phyloP scores from a whole-genome alignment of 2,329 filamentous ascomycete genomes.

The Aspergillus brasiliensis region DNA sequence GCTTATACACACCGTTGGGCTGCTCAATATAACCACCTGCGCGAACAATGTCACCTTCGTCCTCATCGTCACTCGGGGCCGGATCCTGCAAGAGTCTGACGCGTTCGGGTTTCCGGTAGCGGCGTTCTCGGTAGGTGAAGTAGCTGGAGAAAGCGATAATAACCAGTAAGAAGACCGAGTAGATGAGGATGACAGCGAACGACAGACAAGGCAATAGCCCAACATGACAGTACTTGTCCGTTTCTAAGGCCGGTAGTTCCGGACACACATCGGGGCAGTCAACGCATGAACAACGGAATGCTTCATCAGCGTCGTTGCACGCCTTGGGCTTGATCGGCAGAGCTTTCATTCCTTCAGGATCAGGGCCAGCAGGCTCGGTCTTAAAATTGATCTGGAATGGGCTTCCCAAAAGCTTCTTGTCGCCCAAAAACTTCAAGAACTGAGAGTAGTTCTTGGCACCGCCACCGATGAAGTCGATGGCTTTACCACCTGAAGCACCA shows the following conservation, averaged over 20 bases:
- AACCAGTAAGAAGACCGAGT: slow-evolving; percentile 72
- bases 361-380: slow-evolving; percentile 60
- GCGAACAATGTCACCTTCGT: slow-evolving; percentile 82
- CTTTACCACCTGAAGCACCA: slow-evolving; percentile 86
- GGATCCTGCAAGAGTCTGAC: slow-evolving; percentile 85
- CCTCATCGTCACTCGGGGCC: slow-evolving; percentile 84
- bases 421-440: slow-evolving; percentile 87
- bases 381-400: slow-evolving; percentile 96
- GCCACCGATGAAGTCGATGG: slow-evolving; percentile 94
- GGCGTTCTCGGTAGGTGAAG: slow-evolving; percentile 72
- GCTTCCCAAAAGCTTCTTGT: slow-evolving; percentile 86
- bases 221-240: slow-evolving; percentile 74
- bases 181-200: slow-evolving; percentile 86
- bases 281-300: slow-evolving; percentile 87
- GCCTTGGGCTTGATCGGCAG: slow-evolving; percentile 73
- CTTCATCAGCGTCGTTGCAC: slow-evolving; percentile 85
- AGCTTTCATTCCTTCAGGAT: slow-evolving; percentile 70
- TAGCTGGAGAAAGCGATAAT: slow-evolving; percentile 70
- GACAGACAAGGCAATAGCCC: slow-evolving; percentile 89
- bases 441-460: slow-evolving; percentile 87
- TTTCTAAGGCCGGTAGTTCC: slow-evolving; percentile 72
- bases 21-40: slow-evolving; percentile 76
- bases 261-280: slow-evolving; percentile 89
- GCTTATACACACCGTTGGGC: slow-evolving; percentile 74
- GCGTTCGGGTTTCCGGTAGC: slow-evolving; percentile 74